phyloP scores from a whole-genome alignment of 176 grass and related monocot genomes.

The Phoenix roebelenii region DNA sequence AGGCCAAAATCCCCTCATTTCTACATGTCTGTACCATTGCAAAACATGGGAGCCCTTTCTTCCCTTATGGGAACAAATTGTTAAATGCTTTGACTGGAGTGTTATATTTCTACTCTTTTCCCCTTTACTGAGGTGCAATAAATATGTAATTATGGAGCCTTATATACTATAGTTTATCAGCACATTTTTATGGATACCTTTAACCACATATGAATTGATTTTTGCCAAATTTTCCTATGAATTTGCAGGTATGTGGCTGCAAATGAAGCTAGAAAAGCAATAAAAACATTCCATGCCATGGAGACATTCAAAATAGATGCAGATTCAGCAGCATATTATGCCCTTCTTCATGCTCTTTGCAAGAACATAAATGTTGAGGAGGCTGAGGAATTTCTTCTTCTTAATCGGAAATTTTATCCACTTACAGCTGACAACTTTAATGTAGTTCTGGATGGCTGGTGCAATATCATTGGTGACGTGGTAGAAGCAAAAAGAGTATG shows the following conservation, averaged over 20 bases:
- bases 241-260: conserved; percentile 77
- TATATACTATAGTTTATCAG: no score
- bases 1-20: no score
- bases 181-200: no score
- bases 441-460: conserved; percentile 79
- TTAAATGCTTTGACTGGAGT: no score
- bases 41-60: no score
- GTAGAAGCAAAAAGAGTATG: conserved; percentile 81
- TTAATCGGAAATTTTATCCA: conserved; percentile 59
- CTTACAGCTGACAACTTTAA: conserved; percentile 76
- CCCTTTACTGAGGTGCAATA: no score
- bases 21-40: no score
- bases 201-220: background rate
- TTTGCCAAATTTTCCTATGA: conserved; percentile 7
- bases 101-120: no score
- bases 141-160: no score
- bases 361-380: conserved; percentile 85
- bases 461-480: conserved; percentile 67
- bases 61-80: no score
- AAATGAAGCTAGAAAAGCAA: conserved; percentile 74
- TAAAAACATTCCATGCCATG: conserved; percentile 69
- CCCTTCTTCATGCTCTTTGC: conserved; percentile 72
- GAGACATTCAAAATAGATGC: conserved; percentile 71
- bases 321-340: conserved; percentile 55
- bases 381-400: conserved; percentile 74